phyloP scores from a whole-genome alignment of 1,284 basidiomycete genomes.

The Sanguinoderma infundibulare region DNA sequence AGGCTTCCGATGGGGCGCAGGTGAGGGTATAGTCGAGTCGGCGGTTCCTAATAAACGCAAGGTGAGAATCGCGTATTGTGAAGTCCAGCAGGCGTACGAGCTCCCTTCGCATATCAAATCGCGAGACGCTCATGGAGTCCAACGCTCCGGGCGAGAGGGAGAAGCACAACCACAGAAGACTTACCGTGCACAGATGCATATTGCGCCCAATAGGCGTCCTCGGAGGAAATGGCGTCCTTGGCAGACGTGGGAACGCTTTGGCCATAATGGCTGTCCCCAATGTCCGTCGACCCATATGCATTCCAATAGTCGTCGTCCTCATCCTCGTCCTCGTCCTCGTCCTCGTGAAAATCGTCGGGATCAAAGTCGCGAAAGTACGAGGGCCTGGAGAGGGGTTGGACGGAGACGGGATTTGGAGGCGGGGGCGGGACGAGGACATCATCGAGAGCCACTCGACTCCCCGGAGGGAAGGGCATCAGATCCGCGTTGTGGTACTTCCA shows the following conservation, averaged over 20 bases:
- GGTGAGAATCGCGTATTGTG: slow-evolving; percentile 2
- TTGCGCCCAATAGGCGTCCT: slow-evolving; percentile 79
- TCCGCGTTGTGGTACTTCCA: slow-evolving; percentile 77
- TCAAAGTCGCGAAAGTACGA: slow-evolving; percentile 29
- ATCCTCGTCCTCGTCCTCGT: slow-evolving; percentile 43
- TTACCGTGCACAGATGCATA: slow-evolving; percentile 72
- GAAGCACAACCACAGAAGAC: slow-evolving; percentile 9
- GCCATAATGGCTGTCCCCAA: slow-evolving; percentile 29
- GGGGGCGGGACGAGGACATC: slow-evolving; percentile 31
- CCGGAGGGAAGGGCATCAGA: slow-evolving; percentile 74
- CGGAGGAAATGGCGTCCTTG: slow-evolving; percentile 42
- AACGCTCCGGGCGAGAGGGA: background rate
- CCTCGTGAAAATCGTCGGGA: slow-evolving; percentile 28
- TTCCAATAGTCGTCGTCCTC: slow-evolving; percentile 70
- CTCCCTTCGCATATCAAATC: background rate
- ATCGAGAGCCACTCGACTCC: slow-evolving; percentile 46
- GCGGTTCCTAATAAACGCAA: slow-evolving; percentile 39
- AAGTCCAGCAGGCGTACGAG: background rate
- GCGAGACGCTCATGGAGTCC: background rate
- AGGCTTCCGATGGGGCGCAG: slow-evolving; percentile 36
- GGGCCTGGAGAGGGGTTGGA: slow-evolving; percentile 11
- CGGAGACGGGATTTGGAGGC: slow-evolving; percentile 5
- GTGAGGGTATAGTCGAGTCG: slow-evolving; percentile 45
- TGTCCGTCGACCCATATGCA: slow-evolving; percentile 52
- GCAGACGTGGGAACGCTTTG: slow-evolving; percentile 15